phyloP scores from a whole-genome alignment of 2,329 filamentous ascomycete genomes.

The Fusarium sp. region DNA sequence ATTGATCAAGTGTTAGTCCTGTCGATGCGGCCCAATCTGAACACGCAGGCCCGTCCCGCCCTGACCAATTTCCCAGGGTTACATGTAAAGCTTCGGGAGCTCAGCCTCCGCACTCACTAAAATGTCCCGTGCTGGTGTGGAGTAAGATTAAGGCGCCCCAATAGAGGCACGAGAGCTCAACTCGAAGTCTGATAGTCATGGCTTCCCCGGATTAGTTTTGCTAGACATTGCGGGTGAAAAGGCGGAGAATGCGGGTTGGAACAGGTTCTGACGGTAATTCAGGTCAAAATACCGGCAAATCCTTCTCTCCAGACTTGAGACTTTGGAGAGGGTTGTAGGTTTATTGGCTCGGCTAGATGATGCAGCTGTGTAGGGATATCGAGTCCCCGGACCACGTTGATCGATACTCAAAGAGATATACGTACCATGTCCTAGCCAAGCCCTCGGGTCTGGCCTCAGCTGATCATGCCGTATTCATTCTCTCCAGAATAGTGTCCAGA shows the following conservation, averaged over 20 bases:
- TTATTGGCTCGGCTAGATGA: not conserved
- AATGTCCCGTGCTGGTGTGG: not conserved
- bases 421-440: not conserved
- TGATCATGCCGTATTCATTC: not conserved
- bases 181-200: no score
- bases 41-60: not conserved
- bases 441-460: not conserved
- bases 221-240: not conserved
- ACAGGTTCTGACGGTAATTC: not conserved
- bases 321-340: not conserved
- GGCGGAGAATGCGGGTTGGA: not conserved
- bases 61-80: conserved; percentile 5
- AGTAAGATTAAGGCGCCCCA: conserved; percentile 16
- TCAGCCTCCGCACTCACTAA: conserved; percentile 1
- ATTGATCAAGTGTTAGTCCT: conserved; percentile 1
- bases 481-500: not conserved
- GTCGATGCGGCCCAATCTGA: conserved; percentile 28
- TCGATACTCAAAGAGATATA: not conserved
- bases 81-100: conserved; percentile 7
- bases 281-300: not conserved
- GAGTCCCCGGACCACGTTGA: not conserved
- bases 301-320: not conserved
- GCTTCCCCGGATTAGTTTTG: not conserved
- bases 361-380: not conserved
- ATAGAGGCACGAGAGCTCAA: not conserved